Base-by-base conservation (phyloP, 768 basidiomycete species). In the Pisolithus tinctorius region DNA sequence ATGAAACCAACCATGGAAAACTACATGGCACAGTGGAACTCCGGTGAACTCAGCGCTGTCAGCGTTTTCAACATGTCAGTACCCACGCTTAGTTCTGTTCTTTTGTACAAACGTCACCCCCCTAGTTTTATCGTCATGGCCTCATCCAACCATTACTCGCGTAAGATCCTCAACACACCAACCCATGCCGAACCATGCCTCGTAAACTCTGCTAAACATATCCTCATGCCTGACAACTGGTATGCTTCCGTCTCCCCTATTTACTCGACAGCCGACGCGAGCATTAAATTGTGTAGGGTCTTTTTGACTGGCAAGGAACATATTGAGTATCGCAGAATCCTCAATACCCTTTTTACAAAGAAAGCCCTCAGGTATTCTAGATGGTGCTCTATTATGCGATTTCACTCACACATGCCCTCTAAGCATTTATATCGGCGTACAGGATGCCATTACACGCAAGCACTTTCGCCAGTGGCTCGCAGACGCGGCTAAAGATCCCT, bases 121-220 rank as follows among this genome's bases (percentile, higher is more conserved):
- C n/a, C 31, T 64, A 99, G 96, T 60, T 98, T 97, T 70, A 98
- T 99, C 63, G 96, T 99, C 62, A 94, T 98, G 82, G 93, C 93
- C 25, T 90, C 95, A 7, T 85, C 89, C 3, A 98, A 93, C 61
- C 86, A 95, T 58, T 92, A 82, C 69, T 75, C 94, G 10, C 87
- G 95, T 63, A 97, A 95, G 71, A 94, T 98, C 59, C 75, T 99
- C 64, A 97, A 98, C 74, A 93, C 93, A 4, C 95, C 96, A 0
- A 79, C 71, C 8, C 84, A 89, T 60, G 88, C 96, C 26, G 94
- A 97, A 67, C 96, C 96, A 0, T 95, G 92, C 64, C 82, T 99
- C 16, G 93, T 97, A 27, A 76, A 92, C 58, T 88, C 92, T 6
- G 96, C 92, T 30, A 96, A 95, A 69, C 75, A 84, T 49, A 75